Conservation (phyloP, 176 grass and related monocot species). For the Echinochloa phyllopogon region DNA sequence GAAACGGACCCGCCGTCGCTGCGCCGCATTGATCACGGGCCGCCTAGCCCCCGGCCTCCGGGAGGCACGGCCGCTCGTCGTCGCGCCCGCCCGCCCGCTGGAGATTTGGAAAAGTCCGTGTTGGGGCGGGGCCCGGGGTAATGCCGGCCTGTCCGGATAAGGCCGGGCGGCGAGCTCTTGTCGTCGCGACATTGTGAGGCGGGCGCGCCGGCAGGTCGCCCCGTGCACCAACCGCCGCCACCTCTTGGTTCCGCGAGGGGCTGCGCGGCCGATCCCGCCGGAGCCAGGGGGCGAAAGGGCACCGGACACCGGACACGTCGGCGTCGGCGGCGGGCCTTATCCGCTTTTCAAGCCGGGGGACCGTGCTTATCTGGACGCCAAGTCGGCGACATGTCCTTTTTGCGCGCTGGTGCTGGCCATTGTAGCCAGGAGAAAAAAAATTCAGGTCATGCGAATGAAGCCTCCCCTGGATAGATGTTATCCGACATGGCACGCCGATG, state of each 20-base stretch:
- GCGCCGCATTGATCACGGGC: not conserved
- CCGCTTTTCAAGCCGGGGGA: not conserved
- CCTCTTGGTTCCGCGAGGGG: constrained; percentile 9
- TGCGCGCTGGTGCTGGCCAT: too few species aligned
- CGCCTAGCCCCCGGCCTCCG: not conserved
- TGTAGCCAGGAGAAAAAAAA: not conserved
- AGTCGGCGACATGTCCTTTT: not conserved
- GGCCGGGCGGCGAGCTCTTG: not conserved
- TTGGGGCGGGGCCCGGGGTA: not conserved
- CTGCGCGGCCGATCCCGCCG: not conserved
- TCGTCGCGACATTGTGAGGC: not conserved
- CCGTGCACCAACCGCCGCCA: constrained; percentile 25
- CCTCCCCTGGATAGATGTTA: not conserved
- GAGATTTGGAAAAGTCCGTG: constrained; percentile 9
- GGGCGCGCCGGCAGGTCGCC: constrained; percentile 34
- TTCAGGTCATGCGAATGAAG: not conserved
- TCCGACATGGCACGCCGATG: constrained; percentile 20
- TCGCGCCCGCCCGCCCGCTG: not conserved
- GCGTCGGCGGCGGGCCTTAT: constrained; percentile 14
- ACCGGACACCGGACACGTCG: not conserved
- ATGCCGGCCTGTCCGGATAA: constrained; percentile 33
- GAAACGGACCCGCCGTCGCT: too few species aligned
- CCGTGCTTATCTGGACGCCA: constrained; percentile 43
- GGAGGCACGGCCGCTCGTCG: too few species aligned
- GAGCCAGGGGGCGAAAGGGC: not conserved